A percentile compares a stretch with the other conserved stretches of the same genome.
These are phyloP conservation scores for Populus davidiana DNA, from an alignment of 345 rosid species.

Conservation along the genomic window DNA sequence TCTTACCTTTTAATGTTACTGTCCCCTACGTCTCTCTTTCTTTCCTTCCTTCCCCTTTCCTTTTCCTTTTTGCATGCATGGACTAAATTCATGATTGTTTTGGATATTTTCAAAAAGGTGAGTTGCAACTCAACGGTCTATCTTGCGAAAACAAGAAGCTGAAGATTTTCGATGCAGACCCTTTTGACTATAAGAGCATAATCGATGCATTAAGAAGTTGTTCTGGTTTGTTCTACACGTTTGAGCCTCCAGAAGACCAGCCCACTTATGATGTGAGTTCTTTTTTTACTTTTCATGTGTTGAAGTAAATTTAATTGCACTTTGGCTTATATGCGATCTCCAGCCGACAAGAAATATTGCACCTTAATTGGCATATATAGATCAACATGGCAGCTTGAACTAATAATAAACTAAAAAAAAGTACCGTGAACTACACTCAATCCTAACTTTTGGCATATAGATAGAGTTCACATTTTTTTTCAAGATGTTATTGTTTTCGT, in stretches of 20 bases:
- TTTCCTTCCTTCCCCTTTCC: not conserved
- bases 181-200: slow-evolving; percentile 59
- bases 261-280: slow-evolving; percentile 47
- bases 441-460: no score
- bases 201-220: slow-evolving; percentile 53
- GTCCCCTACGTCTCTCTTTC: not conserved
- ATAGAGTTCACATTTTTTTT: not conserved
- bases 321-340: not conserved
- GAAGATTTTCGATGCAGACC: slow-evolving; percentile 48
- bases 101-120: slow-evolving; percentile 14
- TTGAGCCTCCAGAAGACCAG: slow-evolving; percentile 50
- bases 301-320: not conserved
- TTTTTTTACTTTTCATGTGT: not conserved
- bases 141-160: slow-evolving; percentile 30
- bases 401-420: no score
- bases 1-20: not conserved
- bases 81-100: not conserved
- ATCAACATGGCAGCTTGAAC: no score
- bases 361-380: not conserved
- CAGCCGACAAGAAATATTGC: not conserved
- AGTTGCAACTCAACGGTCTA: slow-evolving; percentile 21
- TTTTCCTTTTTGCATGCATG: not conserved
- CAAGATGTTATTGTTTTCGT: no score
- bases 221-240: slow-evolving; percentile 51
- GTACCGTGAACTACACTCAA: not conserved